Percentiles rank a stretch among this genome's conserved stretches.
phyloP scores from a whole-genome alignment of 2,329 filamentous ascomycete genomes.

The Colletotrichum destructivum region DNA sequence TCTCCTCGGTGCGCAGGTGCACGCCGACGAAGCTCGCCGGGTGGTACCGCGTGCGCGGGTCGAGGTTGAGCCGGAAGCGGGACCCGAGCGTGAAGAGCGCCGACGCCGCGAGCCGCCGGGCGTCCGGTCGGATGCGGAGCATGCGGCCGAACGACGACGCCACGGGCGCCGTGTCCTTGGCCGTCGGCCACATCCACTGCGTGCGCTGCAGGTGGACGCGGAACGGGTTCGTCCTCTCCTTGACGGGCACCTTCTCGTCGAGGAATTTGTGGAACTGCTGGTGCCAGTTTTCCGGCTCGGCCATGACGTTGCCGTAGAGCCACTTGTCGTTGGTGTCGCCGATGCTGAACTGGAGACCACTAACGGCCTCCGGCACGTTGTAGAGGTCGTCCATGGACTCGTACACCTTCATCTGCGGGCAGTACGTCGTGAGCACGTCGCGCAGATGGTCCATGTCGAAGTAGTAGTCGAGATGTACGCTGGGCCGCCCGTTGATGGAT shows the following conservation, averaged over 20 bases:
- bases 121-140: conserved; percentile 54
- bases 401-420: conserved; percentile 56
- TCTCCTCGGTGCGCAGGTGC: conserved; percentile 54
- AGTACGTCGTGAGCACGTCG: conserved; percentile 48
- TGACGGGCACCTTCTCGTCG: conserved; percentile 47
- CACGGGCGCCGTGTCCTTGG: conserved; percentile 49
- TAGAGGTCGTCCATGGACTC: conserved; percentile 53
- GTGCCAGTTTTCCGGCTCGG: conserved; percentile 43
- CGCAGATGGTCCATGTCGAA: conserved; percentile 54
- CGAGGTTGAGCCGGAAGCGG: conserved; percentile 46
- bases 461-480: conserved; percentile 51
- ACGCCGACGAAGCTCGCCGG: conserved; percentile 51
- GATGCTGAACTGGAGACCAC: conserved; percentile 47
- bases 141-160: conserved; percentile 56
- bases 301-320: conserved; percentile 48
- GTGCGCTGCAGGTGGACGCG: conserved; percentile 51
- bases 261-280: conserved; percentile 47
- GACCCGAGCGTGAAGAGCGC: conserved; percentile 53
- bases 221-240: conserved; percentile 50
- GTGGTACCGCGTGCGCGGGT: conserved; percentile 47
- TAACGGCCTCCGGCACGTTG: conserved; percentile 49
- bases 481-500: conserved; percentile 29
- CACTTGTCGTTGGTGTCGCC: conserved; percentile 42
- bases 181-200: conserved; percentile 52
- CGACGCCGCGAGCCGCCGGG: conserved; percentile 52